phyloP scores from a whole-genome alignment of 176 grass and related monocot species.

The Carex pumila region DNA sequence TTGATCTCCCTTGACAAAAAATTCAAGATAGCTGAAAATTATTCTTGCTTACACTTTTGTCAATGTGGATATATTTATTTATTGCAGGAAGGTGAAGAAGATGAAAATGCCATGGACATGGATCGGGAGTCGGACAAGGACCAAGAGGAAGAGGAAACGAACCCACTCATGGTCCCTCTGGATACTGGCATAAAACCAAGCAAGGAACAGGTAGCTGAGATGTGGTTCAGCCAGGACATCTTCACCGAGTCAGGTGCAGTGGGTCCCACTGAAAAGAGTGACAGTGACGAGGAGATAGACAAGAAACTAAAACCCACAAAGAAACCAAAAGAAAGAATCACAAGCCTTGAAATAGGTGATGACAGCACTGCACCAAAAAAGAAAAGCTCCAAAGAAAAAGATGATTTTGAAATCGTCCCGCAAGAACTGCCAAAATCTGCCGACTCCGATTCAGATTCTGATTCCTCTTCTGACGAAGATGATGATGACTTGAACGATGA shows the following conservation, averaged over 20 bases:
- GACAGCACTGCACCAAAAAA: neutral
- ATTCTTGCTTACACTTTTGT: too few relatives aligned
- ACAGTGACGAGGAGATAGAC: conserved; percentile 64
- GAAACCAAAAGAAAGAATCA: neutral
- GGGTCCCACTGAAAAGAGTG: conserved; percentile 27
- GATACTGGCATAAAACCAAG: conserved; percentile 41
- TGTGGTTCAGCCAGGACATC: conserved; percentile 85
- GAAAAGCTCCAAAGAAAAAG: conserved; percentile 13
- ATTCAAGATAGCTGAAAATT: too few relatives aligned
- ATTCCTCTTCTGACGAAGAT: conserved; percentile 56
- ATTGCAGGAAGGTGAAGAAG: conserved; percentile 57
- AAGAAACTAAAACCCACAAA: neutral
- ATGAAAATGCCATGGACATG: conserved; percentile 37
- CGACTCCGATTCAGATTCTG: conserved; percentile 60
- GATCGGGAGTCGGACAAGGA: conserved; percentile 54
- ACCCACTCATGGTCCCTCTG: conserved; percentile 69
- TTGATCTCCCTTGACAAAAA: neutral
- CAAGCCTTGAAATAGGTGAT: neutral
- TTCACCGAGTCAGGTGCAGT: conserved; percentile 44
- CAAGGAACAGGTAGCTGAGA: conserved; percentile 56
- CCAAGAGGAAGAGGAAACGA: conserved; percentile 37
- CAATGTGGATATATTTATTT: neutral
- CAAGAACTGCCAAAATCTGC: conserved; percentile 53
- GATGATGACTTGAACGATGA: conserved; percentile 41
- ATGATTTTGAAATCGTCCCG: conserved; percentile 86